phyloP scores from a whole-genome alignment of 805 yeast genomes.

The Wickerhamomyces chaumierensis region DNA sequence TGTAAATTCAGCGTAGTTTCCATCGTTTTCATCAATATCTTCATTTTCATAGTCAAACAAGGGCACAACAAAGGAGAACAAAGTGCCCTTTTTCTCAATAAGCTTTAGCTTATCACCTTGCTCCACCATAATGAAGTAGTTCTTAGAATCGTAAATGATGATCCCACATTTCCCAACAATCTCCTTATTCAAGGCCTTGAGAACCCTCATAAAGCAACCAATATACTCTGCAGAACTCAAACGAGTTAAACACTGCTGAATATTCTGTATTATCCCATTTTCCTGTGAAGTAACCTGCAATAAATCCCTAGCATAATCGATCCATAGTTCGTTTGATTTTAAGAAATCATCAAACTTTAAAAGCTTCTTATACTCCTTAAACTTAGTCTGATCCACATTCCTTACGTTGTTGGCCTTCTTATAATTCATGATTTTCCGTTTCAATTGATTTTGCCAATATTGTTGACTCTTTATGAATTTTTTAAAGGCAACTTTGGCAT shows the following conservation, averaged over 20 bases:
- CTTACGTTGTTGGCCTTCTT: conserved; percentile 1
- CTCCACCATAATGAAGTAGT: conserved; percentile 52
- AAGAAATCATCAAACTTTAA: conserved; percentile 39
- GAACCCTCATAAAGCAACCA: conserved; percentile 58
- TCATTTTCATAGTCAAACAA: conserved; percentile 9
- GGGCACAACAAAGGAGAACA: conserved; percentile 44
- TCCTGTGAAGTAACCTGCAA: conserved; percentile 24
- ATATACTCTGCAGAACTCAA: conserved; percentile 71
- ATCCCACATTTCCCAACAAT: conserved; percentile 60
- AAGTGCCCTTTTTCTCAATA: conserved; percentile 56
- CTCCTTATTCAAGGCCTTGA: conserved; percentile 42
- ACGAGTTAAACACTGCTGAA: conserved; percentile 33
- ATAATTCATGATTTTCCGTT: conserved; percentile 14
- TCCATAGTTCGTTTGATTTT: conserved; percentile 61
- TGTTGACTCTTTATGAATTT: conserved; percentile 16
- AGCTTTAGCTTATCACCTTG: conserved; percentile 29
- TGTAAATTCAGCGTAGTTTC: conserved; percentile 40
- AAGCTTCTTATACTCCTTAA: conserved; percentile 15
- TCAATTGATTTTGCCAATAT: conserved; percentile 14
- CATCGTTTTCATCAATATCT: conserved; percentile 19
- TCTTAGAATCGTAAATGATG: conserved; percentile 76
- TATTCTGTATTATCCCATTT: conserved; percentile 10
- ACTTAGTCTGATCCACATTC: conserved; percentile 8
- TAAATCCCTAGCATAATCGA: conserved; percentile 49
- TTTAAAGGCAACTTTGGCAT: conserved; percentile 18